Conservation (phyloP, 2,329 filamentous ascomycete genomes). For the Colletotrichum sp. region DNA sequence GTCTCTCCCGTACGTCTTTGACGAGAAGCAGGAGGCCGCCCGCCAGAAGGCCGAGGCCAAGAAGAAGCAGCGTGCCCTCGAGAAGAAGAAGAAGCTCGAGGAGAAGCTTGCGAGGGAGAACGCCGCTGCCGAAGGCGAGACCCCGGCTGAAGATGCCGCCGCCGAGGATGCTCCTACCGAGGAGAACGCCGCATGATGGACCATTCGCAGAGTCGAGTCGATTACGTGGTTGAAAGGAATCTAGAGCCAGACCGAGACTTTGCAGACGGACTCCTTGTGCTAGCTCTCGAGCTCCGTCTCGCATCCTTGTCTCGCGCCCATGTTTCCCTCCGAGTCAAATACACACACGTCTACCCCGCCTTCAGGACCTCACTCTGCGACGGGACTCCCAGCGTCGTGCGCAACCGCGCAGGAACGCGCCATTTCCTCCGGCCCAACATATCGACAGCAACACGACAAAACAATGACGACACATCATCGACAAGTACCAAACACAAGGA, state of each 20-base stretch:
- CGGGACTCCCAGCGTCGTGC: background rate
- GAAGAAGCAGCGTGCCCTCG: slow-evolving; percentile 32
- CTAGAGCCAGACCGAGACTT: background rate
- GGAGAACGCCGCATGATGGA: slow-evolving; percentile 7
- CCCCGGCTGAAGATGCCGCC: background rate
- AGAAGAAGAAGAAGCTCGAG: slow-evolving; percentile 40
- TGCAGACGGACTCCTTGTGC: background rate
- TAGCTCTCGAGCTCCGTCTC: background rate
- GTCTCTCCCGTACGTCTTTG: slow-evolving; percentile 38
- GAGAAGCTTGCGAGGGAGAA: slow-evolving; percentile 32
- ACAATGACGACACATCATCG: background rate
- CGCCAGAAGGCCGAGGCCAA: slow-evolving; percentile 32
- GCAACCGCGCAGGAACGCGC: background rate
- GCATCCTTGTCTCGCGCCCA: background rate
- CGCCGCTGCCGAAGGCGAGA: slow-evolving; percentile 1
- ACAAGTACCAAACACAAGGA: background rate
- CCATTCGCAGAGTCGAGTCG: slow-evolving; percentile 7
- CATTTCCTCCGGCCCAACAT: background rate
- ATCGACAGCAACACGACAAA: background rate
- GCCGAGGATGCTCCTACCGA: background rate
- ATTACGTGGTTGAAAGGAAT: slow-evolving; percentile 2
- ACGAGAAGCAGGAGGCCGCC: slow-evolving; percentile 39
- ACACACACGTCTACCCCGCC: background rate
- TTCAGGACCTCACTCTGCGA: background rate
- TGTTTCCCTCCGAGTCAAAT: background rate